Evolutionary conservation across 2,329 filamentous ascomycete genomes (phyloP).

Genomic region (Trichothecium roseum): DNA sequence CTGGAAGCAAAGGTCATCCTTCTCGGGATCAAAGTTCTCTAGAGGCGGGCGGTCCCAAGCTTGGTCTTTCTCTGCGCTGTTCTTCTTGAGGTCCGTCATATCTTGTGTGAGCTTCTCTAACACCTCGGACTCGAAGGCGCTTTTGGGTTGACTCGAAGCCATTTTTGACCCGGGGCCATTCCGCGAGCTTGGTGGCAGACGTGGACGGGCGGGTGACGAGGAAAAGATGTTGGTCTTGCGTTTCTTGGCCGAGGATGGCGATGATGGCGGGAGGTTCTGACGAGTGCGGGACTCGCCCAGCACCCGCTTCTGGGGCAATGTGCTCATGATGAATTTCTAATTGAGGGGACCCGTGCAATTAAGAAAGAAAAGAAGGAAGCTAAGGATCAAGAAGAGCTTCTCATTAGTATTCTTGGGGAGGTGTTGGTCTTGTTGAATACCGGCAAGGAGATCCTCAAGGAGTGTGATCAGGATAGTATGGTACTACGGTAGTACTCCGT

Average conservation of each 20-base stretch:
- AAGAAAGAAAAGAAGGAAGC: neutral
- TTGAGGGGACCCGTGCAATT: slow-evolving; percentile 1
- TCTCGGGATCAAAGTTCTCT: slow-evolving; percentile 41
- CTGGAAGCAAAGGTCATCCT: slow-evolving; percentile 75
- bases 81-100: slow-evolving; percentile 73
- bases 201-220: slow-evolving; percentile 37
- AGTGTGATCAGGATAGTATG: too few relatives aligned
- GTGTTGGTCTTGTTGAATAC: neutral
- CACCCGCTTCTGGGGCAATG: slow-evolving; percentile 60
- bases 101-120: slow-evolving; percentile 95
- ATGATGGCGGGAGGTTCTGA: slow-evolving; percentile 48
- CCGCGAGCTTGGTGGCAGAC: slow-evolving; percentile 51
- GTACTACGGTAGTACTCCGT: too few relatives aligned
- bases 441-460: neutral
- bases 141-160: slow-evolving; percentile 72
- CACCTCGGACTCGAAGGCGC: slow-evolving; percentile 85
- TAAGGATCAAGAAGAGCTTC: neutral
- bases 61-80: slow-evolving; percentile 87
- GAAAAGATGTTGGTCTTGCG: slow-evolving; percentile 61
- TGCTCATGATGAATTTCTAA: slow-evolving; percentile 31
- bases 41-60: slow-evolving; percentile 64
- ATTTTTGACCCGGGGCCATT: slow-evolving; percentile 45
- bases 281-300: slow-evolving; percentile 57
- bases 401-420: neutral
- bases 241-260: slow-evolving; percentile 60